A percentile compares a stretch with the other conserved stretches of the same genome.
These are phyloP conservation scores for Chlorella sp. DNA, from an alignment of 139 green algal genomes.

Conservation along the genomic window DNA sequence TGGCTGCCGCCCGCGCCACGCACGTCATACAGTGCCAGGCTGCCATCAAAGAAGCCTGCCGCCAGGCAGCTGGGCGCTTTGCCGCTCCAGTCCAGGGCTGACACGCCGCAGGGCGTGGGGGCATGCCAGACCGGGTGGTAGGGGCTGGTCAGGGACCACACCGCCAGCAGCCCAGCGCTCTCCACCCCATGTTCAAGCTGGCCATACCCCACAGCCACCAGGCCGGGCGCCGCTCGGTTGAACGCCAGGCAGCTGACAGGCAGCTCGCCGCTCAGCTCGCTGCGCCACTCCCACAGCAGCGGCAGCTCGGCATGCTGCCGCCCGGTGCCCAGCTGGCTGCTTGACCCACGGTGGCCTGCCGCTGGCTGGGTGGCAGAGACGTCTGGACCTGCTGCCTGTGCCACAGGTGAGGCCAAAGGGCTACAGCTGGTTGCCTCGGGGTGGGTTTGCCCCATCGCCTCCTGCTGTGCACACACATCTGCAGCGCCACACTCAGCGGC, in stretches of 20 bases:
- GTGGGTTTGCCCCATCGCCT: too few species aligned
- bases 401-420: too few species aligned
- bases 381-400: too few species aligned
- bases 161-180: constrained; percentile 67
- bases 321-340: background rate
- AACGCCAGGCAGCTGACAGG: constrained; percentile 52
- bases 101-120: constrained; percentile 69
- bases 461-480: background rate
- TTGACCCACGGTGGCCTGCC: too few species aligned
- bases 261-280: constrained; percentile 16
- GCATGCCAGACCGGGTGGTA: constrained; percentile 80
- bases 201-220: constrained; percentile 87
- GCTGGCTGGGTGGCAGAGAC: too few species aligned
- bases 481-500: background rate
- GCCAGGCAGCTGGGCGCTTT: constrained; percentile 67
- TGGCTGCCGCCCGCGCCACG: background rate
- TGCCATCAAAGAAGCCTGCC: constrained; percentile 78
- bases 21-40: constrained; percentile 79
- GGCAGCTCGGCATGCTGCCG: background rate
- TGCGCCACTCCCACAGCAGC: constrained; percentile 24
- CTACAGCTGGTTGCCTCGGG: too few species aligned
- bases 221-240: constrained; percentile 68
- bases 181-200: constrained; percentile 54
- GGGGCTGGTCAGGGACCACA: constrained; percentile 89
- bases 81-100: constrained; percentile 75